Conservation (phyloP, 768 basidiomycete genomes). For the Leccinum rimulosum region DNA sequence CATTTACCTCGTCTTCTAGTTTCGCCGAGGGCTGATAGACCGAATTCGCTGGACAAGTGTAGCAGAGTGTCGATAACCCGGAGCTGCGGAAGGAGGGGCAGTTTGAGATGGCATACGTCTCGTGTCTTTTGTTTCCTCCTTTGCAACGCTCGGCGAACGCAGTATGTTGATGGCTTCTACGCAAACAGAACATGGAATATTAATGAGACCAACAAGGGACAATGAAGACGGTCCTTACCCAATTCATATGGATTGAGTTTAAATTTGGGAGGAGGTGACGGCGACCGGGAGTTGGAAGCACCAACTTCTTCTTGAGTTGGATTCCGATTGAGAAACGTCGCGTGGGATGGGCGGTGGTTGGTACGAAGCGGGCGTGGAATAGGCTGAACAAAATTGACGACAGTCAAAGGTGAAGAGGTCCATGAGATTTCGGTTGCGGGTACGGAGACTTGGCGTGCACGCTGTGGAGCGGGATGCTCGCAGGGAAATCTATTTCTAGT, state of each 20-base stretch:
- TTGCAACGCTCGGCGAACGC: neutral
- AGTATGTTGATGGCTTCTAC: constrained; percentile 22
- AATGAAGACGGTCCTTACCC: neutral
- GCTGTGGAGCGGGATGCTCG: too few species aligned
- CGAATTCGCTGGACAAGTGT: neutral
- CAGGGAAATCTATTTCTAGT: too few species aligned
- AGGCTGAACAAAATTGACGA: too few species aligned
- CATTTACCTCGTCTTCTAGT: constrained; percentile 6
- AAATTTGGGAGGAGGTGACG: constrained; percentile 12
- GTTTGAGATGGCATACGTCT: neutral
- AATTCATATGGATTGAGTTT: constrained; percentile 23
- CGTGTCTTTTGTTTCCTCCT: neutral
- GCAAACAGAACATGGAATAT: neutral
- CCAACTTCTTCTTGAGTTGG: neutral
- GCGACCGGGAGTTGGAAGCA: neutral
- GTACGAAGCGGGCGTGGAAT: constrained; percentile 25
- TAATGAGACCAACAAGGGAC: neutral
- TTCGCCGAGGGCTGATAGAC: neutral
- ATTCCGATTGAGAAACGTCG: constrained; percentile 2
- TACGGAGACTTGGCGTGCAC: too few species aligned
- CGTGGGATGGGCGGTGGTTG: constrained; percentile 16
- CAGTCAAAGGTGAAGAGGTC: constrained; percentile 28
- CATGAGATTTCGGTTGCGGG: too few species aligned
- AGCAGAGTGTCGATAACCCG: constrained; percentile 10
- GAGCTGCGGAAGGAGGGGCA: neutral